phyloP scores from a whole-genome alignment of 2,329 filamentous ascomycete species.

The Diaporthe aspalathi region DNA sequence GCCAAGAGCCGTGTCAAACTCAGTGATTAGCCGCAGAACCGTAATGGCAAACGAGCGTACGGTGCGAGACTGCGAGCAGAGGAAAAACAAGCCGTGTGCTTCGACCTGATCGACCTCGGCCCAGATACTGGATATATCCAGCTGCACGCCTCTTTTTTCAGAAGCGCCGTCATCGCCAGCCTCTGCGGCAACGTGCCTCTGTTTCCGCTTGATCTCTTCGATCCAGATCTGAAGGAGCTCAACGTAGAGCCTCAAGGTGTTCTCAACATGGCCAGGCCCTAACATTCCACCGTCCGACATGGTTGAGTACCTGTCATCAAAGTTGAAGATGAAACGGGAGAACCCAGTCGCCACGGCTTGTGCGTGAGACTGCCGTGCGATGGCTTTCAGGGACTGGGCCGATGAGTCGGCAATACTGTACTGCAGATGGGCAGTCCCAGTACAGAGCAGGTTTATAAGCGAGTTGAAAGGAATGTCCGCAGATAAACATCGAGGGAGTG shows the following conservation, averaged over 20 bases:
- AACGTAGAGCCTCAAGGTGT: slow-evolving; percentile 90
- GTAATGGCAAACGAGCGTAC: slow-evolving; percentile 93
- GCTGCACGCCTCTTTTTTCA: slow-evolving; percentile 79
- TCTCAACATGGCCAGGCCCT: slow-evolving; percentile 93
- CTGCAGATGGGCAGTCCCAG: slow-evolving; percentile 95
- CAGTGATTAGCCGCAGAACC: slow-evolving; percentile 88
- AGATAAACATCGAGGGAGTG: slow-evolving; percentile 91
- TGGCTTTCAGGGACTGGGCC: slow-evolving; percentile 91
- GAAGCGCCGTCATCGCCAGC: slow-evolving; percentile 69
- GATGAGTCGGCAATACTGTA: slow-evolving; percentile 92
- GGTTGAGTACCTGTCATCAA: slow-evolving; percentile 95
- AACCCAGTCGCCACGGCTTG: slow-evolving; percentile 98
- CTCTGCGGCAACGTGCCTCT: slow-evolving; percentile 76
- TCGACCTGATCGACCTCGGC: slow-evolving; percentile 97
- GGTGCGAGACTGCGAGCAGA: slow-evolving; percentile 93
- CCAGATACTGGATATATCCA: slow-evolving; percentile 89
- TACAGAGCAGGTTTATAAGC: slow-evolving; percentile 93
- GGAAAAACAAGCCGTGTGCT: slow-evolving; percentile 94
- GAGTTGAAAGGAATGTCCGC: slow-evolving; percentile 92
- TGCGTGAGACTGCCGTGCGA: slow-evolving; percentile 90
- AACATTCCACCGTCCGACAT: slow-evolving; percentile 99
- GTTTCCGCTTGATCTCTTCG: slow-evolving; percentile 91
- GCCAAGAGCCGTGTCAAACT: slow-evolving; percentile 90
- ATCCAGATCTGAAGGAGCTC: slow-evolving; percentile 97
- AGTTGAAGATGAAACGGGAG: slow-evolving; percentile 97